These are phyloP conservation scores for Aspergillus baeticus DNA, from an alignment of 495 filamentous ascomycete species.

Conservation along the genomic window DNA sequence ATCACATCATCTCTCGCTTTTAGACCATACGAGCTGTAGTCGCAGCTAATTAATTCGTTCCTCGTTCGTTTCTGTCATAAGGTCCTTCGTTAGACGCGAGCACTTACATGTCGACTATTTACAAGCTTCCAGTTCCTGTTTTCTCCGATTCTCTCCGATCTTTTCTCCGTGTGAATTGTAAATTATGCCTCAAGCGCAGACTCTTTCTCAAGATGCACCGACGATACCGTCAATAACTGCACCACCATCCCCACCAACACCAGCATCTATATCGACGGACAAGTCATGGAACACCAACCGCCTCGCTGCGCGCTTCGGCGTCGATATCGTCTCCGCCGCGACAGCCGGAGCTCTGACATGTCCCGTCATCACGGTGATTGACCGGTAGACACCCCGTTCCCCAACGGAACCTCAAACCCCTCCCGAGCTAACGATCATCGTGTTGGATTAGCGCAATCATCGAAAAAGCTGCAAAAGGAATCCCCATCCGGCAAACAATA, in stretches of 20 bases:
- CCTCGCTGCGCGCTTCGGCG: conserved; percentile 62
- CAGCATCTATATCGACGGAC: neutral
- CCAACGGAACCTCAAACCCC: neutral
- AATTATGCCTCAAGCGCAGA: conserved; percentile 29
- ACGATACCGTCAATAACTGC: conserved; percentile 15
- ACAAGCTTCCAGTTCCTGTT: neutral
- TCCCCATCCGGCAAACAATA: conserved; percentile 67
- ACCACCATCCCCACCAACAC: neutral
- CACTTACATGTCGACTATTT: neutral
- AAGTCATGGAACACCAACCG: conserved; percentile 77
- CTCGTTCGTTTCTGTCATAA: neutral
- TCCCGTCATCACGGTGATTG: conserved; percentile 87
- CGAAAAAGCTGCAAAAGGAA: conserved; percentile 86
- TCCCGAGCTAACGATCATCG: neutral
- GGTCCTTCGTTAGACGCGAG: neutral
- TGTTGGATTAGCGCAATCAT: conserved; percentile 93
- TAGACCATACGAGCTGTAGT: neutral
- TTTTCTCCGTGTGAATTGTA: neutral
- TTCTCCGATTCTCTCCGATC: neutral
- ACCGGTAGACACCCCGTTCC: conserved; percentile 59
- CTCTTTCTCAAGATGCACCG: conserved; percentile 27
- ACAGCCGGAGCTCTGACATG: conserved; percentile 80
- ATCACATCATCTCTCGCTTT: neutral
- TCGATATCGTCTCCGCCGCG: conserved; percentile 72
- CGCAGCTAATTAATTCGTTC: neutral